phyloP scores from a whole-genome alignment of 352 stramenopile species.

The Phytophthora meadii region DNA sequence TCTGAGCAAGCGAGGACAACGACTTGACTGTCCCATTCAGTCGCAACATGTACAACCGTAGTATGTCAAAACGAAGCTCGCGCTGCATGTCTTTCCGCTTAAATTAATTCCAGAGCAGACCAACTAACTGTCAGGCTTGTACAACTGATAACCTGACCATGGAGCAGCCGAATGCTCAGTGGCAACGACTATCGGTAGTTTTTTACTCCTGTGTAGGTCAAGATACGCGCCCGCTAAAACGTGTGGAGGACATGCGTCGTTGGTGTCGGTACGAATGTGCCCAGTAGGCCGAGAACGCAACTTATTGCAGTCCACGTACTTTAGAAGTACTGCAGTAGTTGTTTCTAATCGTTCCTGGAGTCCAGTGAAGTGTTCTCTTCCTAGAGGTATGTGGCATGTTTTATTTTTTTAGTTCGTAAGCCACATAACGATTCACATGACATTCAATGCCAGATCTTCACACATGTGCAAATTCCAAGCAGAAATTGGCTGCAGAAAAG shows the following conservation, averaged over 20 bases:
- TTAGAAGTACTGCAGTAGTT: too few species aligned
- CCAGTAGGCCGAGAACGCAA: too few species aligned
- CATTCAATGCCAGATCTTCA: too few species aligned
- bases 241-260: not conserved
- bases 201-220: not conserved
- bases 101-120: not conserved
- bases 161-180: not conserved
- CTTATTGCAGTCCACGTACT: too few species aligned
- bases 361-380: too few species aligned
- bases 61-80: not conserved
- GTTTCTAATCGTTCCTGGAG: too few species aligned
- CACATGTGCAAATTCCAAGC: too few species aligned
- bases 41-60: not conserved
- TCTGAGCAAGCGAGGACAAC: conserved; percentile 1
- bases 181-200: not conserved
- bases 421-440: too few species aligned
- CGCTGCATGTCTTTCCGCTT: not conserved
- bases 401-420: too few species aligned
- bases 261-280: not conserved
- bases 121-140: not conserved
- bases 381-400: too few species aligned
- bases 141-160: not conserved
- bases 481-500: too few species aligned
- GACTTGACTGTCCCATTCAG: not conserved
- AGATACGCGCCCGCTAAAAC: not conserved